phyloP scores from a whole-genome alignment of 306 rosid genomes.

The Cucurbita maxima region DNA sequence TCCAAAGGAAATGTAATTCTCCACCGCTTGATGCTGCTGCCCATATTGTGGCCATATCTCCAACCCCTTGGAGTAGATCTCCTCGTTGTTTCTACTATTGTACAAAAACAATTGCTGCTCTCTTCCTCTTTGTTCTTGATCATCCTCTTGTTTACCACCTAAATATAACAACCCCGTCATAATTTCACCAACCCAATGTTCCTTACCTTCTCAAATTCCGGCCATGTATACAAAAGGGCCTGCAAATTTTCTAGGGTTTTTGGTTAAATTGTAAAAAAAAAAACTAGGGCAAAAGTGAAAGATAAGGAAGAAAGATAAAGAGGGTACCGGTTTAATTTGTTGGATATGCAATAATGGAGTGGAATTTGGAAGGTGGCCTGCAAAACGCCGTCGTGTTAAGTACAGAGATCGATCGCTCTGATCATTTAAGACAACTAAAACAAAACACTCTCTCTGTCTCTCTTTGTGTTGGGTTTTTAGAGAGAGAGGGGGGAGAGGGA shows the following conservation, averaged over 20 bases:
- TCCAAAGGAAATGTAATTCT: constrained; percentile 37
- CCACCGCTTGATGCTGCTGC: constrained; percentile 13
- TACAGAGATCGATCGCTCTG: background rate
- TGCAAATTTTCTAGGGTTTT: background rate
- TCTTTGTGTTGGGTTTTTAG: background rate
- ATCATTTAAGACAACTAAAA: background rate
- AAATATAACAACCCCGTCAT: constrained; percentile 44
- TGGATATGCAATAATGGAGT: constrained; percentile 2
- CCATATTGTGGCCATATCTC: constrained; percentile 48
- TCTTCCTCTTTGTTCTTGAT: constrained; percentile 6
- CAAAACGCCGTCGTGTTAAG: background rate
- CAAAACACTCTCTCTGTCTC: background rate
- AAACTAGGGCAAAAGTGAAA: background rate
- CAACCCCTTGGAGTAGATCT: constrained; percentile 44
- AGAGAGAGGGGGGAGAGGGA: background rate
- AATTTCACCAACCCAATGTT: constrained; percentile 12
- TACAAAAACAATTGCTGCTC: constrained; percentile 20
- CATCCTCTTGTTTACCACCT: constrained; percentile 23
- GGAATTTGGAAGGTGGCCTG: background rate
- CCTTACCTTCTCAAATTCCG: background rate
- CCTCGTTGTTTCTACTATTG: constrained; percentile 20
- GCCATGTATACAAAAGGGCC: background rate
- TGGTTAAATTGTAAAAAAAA: background rate
- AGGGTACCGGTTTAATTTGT: background rate
- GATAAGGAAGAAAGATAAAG: background rate